phyloP scores from a whole-genome alignment of 345 rosid species.

The Aethionema arabicum region DNA sequence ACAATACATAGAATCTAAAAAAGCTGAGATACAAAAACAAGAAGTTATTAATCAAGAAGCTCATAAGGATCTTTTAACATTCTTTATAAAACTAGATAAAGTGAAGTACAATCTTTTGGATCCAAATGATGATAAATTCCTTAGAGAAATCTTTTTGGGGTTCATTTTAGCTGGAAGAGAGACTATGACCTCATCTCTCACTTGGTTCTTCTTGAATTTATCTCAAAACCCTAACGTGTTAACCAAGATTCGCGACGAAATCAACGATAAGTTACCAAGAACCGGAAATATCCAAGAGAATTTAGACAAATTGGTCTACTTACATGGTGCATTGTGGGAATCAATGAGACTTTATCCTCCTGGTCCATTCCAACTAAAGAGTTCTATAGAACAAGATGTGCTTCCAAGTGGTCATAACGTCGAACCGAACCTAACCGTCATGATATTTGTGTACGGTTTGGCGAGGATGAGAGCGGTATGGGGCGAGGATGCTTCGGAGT shows the following conservation, averaged over 20 bases:
- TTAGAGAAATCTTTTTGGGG: slow-evolving; percentile 48
- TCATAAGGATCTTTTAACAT: slow-evolving; percentile 42
- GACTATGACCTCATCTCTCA: slow-evolving; percentile 26
- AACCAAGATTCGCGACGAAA: slow-evolving; percentile 45
- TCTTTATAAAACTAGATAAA: slow-evolving; percentile 30
- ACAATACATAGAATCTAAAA: slow-evolving; percentile 31
- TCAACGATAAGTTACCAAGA: slow-evolving; percentile 10
- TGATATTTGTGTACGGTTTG: slow-evolving; percentile 29
- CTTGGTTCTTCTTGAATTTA: slow-evolving; percentile 54
- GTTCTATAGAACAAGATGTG: slow-evolving; percentile 18
- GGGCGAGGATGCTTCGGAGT: slow-evolving; percentile 30
- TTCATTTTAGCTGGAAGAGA: slow-evolving; percentile 56
- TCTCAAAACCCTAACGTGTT: slow-evolving; percentile 41
- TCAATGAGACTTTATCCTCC: slow-evolving; percentile 42
- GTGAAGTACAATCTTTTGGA: slow-evolving; percentile 20
- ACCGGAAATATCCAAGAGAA: not conserved
- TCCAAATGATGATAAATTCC: slow-evolving; percentile 35
- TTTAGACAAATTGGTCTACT: slow-evolving; percentile 32
- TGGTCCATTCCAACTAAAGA: slow-evolving; percentile 26
- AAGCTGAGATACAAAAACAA: slow-evolving; percentile 30
- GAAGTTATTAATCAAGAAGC: not conserved
- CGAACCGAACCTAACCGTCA: slow-evolving; percentile 16
- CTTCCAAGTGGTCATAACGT: slow-evolving; percentile 42
- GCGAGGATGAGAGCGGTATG: slow-evolving; percentile 37
- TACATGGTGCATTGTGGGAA: slow-evolving; percentile 41